Conservation (phyloP, 2,329 filamentous ascomycete genomes). For the Fusarium piperis region DNA sequence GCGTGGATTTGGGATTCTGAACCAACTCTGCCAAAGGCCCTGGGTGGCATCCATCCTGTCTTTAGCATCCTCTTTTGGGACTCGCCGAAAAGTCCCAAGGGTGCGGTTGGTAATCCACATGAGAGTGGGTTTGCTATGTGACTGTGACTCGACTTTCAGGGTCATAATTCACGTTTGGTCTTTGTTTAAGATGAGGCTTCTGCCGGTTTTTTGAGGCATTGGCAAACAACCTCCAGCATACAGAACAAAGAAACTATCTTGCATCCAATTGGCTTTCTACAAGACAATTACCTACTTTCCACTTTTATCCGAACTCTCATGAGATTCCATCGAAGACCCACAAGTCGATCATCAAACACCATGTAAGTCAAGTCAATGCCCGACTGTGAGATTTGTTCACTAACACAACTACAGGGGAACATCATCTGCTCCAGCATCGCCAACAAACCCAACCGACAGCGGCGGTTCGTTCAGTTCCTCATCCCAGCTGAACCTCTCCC, state of each 20-base stretch:
- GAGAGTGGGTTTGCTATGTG: background rate
- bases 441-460: background rate
- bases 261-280: background rate
- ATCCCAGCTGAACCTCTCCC: conserved; percentile 33
- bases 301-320: background rate
- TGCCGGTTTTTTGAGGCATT: conserved; percentile 2
- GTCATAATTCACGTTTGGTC: background rate
- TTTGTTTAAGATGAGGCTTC: conserved; percentile 24
- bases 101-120: conserved; percentile 3
- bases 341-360: background rate
- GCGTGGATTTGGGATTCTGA: background rate
- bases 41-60: background rate
- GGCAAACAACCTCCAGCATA: background rate
- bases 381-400: background rate
- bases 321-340: background rate
- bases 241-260: background rate
- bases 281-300: background rate
- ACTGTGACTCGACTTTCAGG: conserved; percentile 6
- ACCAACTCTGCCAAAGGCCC: too few relatives aligned
- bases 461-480: background rate
- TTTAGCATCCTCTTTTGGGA: background rate
- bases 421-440: conserved; percentile 5
- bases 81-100: background rate
- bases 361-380: conserved; percentile 29
- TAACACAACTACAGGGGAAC: conserved; percentile 29